phyloP scores from a whole-genome alignment of 495 filamentous ascomycete genomes.

The Tuber umbilicatum region DNA sequence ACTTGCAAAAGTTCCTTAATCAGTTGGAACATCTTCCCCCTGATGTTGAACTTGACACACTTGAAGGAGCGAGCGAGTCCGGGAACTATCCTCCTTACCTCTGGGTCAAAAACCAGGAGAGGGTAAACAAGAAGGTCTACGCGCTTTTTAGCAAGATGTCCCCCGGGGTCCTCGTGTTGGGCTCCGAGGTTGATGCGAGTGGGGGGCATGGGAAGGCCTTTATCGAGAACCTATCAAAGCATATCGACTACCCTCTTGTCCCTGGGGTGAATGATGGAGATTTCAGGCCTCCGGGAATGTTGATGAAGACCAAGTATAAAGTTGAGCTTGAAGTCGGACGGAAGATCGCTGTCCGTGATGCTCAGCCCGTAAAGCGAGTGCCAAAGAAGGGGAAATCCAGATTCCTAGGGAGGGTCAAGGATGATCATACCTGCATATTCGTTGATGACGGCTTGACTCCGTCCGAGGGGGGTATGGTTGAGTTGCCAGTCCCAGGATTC shows the following conservation, averaged over 20 bases:
- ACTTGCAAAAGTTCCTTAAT: slow-evolving; percentile 18
- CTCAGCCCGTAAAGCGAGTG: slow-evolving; percentile 9
- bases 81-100: slow-evolving; percentile 27
- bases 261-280: slow-evolving; percentile 32
- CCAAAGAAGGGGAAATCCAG: slow-evolving; percentile 22
- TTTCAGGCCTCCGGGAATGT: slow-evolving; percentile 30
- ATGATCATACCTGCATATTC: slow-evolving; percentile 3
- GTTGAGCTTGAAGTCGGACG: slow-evolving; percentile 27
- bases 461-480: slow-evolving; percentile 3
- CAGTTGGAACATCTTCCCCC: slow-evolving; percentile 10
- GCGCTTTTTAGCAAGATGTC: slow-evolving; percentile 26
- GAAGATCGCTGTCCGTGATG: slow-evolving; percentile 20
- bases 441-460: background rate
- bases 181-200: slow-evolving; percentile 9
- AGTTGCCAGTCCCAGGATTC: slow-evolving; percentile 28
- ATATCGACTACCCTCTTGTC: slow-evolving; percentile 22
- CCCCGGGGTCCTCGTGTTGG: slow-evolving; percentile 10
- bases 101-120: slow-evolving; percentile 25
- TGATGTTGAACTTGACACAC: slow-evolving; percentile 29
- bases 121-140: slow-evolving; percentile 25
- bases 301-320: slow-evolving; percentile 25
- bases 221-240: slow-evolving; percentile 2
- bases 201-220: slow-evolving; percentile 15
- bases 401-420: slow-evolving; percentile 20
- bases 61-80: slow-evolving; percentile 17